These are phyloP conservation scores for Solanum verrucosum DNA, from an alignment of 257 asterid genomes.

Conservation along the genomic window DNA sequence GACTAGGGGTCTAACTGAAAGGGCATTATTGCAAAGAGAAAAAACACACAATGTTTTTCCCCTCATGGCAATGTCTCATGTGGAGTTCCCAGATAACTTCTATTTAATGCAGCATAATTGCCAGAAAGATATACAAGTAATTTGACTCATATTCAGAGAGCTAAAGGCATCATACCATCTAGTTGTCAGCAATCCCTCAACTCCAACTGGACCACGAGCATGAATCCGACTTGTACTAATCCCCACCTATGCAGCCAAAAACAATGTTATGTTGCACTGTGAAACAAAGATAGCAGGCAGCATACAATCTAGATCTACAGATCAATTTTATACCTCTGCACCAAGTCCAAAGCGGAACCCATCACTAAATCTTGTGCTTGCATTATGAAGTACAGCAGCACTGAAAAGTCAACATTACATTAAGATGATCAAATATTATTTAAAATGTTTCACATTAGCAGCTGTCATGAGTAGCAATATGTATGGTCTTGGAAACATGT, in stretches of 20 bases:
- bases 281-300: not conserved
- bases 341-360: constrained; percentile 97
- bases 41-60: not conserved
- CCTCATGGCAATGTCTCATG: not conserved
- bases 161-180: constrained; percentile 46
- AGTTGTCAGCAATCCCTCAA: constrained; percentile 88
- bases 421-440: not conserved
- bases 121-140: not conserved
- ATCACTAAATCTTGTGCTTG: constrained; percentile 85
- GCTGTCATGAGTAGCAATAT: not conserved
- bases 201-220: constrained; percentile 99
- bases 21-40: not conserved
- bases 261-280: not conserved
- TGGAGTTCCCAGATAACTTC: not conserved
- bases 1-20: not conserved
- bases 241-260: constrained; percentile 58
- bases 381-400: constrained; percentile 95
- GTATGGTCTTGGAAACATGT: not conserved
- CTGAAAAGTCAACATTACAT: constrained; percentile 21
- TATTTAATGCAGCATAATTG: not conserved
- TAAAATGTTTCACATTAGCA: not conserved
- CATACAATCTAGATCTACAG: not conserved
- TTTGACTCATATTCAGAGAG: not conserved
- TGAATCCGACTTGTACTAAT: constrained; percentile 93
- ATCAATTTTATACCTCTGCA: constrained; percentile 51